A percentile compares a stretch with the other conserved stretches of the same genome.
These are phyloP conservation scores for Cicer arietinum DNA, from an alignment of 306 rosid genomes.

Conservation along the genomic window DNA sequence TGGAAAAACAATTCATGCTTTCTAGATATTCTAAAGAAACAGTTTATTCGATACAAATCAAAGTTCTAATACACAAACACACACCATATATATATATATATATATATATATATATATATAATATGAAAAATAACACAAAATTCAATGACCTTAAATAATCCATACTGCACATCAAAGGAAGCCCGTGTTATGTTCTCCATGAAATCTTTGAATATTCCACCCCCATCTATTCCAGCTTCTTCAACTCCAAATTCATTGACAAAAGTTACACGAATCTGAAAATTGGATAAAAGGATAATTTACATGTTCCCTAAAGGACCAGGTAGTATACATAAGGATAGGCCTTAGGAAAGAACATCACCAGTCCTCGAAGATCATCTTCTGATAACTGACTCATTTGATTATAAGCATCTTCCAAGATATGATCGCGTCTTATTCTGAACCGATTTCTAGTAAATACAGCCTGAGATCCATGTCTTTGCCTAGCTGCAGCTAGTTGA, in stretches of 20 bases:
- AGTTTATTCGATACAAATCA: background rate
- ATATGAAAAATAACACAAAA: constrained; percentile 30
- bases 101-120: background rate
- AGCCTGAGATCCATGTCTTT: constrained; percentile 70
- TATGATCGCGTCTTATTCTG: constrained; percentile 88
- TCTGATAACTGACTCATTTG: constrained; percentile 94
- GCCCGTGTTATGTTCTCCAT: constrained; percentile 99
- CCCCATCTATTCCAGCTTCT: constrained; percentile 99
- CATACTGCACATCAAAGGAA: constrained; percentile 98
- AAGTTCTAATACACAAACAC: background rate
- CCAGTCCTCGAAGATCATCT: constrained; percentile 94
- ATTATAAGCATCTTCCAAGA: constrained; percentile 93
- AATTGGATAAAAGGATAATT: constrained; percentile 30
- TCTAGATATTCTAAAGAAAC: background rate
- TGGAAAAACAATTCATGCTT: background rate
- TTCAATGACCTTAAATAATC: constrained; percentile 83
- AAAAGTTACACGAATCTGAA: constrained; percentile 93
- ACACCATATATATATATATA: background rate
- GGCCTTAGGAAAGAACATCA: constrained; percentile 43
- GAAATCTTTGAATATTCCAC: constrained; percentile 98
- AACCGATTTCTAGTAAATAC: constrained; percentile 81
- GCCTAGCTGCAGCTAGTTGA: constrained; percentile 88
- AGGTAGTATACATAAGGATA: constrained; percentile 25
- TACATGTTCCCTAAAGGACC: constrained; percentile 26
- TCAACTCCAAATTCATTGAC: constrained; percentile 98